Evolutionary conservation across 192 early-diverging fungal genomes (phyloP).

Genomic region (Rhizophlyctis rosea): DNA sequence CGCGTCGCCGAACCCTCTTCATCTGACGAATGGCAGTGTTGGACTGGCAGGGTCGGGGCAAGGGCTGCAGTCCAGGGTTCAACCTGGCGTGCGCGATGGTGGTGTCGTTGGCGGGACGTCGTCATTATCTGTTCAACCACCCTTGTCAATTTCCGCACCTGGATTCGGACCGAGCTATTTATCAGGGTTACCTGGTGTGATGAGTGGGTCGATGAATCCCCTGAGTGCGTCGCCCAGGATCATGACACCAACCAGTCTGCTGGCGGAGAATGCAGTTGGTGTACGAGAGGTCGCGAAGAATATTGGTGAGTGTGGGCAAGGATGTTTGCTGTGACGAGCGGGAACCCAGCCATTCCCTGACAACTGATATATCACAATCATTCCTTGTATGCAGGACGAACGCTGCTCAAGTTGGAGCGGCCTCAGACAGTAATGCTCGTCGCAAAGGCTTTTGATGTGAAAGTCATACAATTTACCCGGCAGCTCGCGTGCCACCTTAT

Average conservation of each 20-base stretch:
- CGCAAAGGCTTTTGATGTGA: conserved; percentile 20
- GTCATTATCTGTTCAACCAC: no score
- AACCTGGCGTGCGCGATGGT: no score
- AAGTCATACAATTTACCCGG: conserved; percentile 30
- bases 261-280: conserved; percentile 30
- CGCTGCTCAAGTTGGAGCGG: conserved; percentile 23
- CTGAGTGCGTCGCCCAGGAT: no score
- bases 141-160: no score
- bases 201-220: no score
- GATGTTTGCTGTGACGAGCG: background rate
- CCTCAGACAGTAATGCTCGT: conserved; percentile 32
- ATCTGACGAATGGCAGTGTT: no score
- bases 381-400: conserved; percentile 16
- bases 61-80: no score
- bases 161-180: no score
- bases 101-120: no score
- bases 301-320: conserved; percentile 20
- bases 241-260: conserved; percentile 16
- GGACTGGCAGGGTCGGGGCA: no score
- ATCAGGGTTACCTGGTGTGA: no score
- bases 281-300: conserved; percentile 34
- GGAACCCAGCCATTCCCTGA: background rate
- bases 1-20: no score
- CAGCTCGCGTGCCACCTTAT: conserved; percentile 28
- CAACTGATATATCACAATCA: background rate